These are phyloP conservation scores for Ophiostoma sp. DNA, from an alignment of 2,329 filamentous ascomycete genomes.

Conservation along the genomic window DNA sequence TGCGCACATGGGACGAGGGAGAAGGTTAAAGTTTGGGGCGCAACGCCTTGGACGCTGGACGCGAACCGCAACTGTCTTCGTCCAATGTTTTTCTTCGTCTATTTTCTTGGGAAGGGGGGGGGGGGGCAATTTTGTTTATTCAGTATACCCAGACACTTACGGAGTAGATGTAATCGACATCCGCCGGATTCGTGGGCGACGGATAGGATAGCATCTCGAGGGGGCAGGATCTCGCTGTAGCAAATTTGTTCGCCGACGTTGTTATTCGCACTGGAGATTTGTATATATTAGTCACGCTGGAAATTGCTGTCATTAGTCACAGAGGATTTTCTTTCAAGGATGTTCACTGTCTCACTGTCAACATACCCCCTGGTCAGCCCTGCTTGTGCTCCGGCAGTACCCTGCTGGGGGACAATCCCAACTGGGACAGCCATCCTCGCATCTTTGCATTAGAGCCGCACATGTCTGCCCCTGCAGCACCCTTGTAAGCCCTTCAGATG, in stretches of 20 bases:
- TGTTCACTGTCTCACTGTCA: neutral
- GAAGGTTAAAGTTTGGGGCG: neutral
- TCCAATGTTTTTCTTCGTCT: neutral
- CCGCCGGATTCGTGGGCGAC: neutral
- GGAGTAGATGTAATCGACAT: neutral
- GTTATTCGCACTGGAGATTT: neutral
- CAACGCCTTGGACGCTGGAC: neutral
- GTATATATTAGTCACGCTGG: neutral
- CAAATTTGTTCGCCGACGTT: neutral
- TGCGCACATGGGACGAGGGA: neutral
- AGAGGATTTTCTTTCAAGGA: neutral
- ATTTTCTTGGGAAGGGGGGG: neutral
- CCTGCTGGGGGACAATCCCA: conserved; percentile 6
- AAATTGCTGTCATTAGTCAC: neutral
- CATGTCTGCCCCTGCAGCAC: neutral
- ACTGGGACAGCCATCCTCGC: neutral
- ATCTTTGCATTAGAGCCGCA: conserved; percentile 8
- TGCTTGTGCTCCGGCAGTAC: conserved; percentile 1
- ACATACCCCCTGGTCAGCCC: neutral
- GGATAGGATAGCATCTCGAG: no score
- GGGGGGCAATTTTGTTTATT: neutral
- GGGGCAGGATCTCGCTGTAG: neutral
- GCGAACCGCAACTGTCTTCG: neutral
- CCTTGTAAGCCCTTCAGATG: neutral
- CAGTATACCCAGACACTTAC: neutral